phyloP scores from a whole-genome alignment of 495 filamentous ascomycete species.

The Annulohypoxylon moriforme region DNA sequence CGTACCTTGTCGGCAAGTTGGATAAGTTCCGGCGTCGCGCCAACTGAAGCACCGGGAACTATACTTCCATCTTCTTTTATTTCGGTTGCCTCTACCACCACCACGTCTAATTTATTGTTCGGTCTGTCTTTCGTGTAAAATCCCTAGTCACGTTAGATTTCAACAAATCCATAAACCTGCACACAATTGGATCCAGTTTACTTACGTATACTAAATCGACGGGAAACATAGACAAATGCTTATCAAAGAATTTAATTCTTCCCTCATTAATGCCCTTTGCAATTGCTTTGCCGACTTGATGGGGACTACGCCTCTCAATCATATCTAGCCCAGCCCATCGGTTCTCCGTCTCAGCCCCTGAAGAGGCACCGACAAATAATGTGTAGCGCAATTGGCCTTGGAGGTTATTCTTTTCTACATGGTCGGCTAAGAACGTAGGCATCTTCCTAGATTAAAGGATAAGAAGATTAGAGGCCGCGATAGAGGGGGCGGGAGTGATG shows the following conservation, averaged over 20 bases:
- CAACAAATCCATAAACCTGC: slow-evolving; percentile 9
- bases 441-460: slow-evolving; percentile 70
- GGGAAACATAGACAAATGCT: slow-evolving; percentile 94
- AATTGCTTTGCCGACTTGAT: slow-evolving; percentile 93
- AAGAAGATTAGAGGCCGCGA: neutral
- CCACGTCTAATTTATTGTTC: slow-evolving; percentile 80
- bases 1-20: slow-evolving; percentile 86
- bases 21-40: slow-evolving; percentile 85
- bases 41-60: slow-evolving; percentile 87
- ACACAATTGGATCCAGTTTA: slow-evolving; percentile 21
- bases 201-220: slow-evolving; percentile 83
- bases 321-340: slow-evolving; percentile 87
- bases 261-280: slow-evolving; percentile 91
- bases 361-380: slow-evolving; percentile 89
- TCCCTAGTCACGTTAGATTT: slow-evolving; percentile 59
- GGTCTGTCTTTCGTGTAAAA: slow-evolving; percentile 84
- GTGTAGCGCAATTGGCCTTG: slow-evolving; percentile 86
- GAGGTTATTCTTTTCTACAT: slow-evolving; percentile 89
- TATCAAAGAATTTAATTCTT: slow-evolving; percentile 91
- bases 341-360: slow-evolving; percentile 91
- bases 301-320: slow-evolving; percentile 86
- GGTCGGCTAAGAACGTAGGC: slow-evolving; percentile 84
- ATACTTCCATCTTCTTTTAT: slow-evolving; percentile 95
- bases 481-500: neutral
- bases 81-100: slow-evolving; percentile 86